Conservation (phyloP, 2,329 filamentous ascomycete species). For the Colletotrichum camelliae region DNA sequence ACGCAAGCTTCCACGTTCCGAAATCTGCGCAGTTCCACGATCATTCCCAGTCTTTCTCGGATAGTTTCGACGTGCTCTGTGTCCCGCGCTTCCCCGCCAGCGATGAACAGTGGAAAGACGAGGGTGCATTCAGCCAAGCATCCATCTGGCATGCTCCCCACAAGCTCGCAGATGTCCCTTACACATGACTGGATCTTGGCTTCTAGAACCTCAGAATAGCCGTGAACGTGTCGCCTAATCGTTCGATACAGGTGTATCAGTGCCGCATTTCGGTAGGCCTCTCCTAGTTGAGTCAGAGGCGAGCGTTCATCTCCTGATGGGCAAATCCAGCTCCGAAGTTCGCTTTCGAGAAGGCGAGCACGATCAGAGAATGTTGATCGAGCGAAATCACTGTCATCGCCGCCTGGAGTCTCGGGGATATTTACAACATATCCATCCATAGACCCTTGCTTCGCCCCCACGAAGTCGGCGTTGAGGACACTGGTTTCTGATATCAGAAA, state of each 20-base stretch:
- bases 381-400: background rate
- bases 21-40: constrained; percentile 7
- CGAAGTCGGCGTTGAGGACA: background rate
- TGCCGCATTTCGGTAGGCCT: background rate
- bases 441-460: background rate
- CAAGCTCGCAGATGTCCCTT: background rate
- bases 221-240: background rate
- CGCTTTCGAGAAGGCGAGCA: background rate
- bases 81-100: background rate
- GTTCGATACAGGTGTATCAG: background rate
- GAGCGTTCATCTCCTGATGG: background rate
- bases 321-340: background rate
- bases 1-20: constrained; percentile 3
- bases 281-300: background rate
- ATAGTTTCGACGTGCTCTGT: background rate
- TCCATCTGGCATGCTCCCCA: background rate
- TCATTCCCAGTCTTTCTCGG: background rate
- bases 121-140: background rate
- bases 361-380: background rate
- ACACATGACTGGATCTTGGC: background rate
- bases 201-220: background rate
- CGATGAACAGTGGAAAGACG: background rate
- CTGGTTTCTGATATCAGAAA: constrained; percentile 10
- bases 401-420: background rate
- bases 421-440: background rate